Base-by-base conservation (phyloP, 202 grass and related monocot species). In the Cymbopogon flexuosus region DNA sequence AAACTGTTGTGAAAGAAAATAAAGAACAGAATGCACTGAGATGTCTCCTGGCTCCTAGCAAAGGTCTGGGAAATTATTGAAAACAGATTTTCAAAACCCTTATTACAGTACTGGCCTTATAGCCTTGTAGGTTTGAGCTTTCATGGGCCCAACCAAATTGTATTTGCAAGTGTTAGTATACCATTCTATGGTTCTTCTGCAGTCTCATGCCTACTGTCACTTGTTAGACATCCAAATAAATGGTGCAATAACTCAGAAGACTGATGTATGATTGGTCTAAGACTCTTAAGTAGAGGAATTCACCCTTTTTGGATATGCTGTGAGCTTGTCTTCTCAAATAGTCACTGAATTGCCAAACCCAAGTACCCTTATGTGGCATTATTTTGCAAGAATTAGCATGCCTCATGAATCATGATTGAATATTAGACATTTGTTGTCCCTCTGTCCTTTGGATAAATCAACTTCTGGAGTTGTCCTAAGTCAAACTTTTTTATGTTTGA, bases 301-400 rank as follows among this genome's bases (percentile, higher is more conserved):
- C 33, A 8, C 40, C 16, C 10, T 84, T 62, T 62, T n/a, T 29
- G 42, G 8, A 52, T 79, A 30, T 70, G 56, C 14, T 30, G 69
- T 56, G 58, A 43, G 10, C 68, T 78, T 45, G 7, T 60, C 47
- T 62, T 77, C 72, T 59, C 22, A 72, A 77, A 33, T 51, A 40
- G 33, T 12, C 69, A 51, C 42, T 39, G 30, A 84, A 81, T 74
- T 46, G 81, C 19, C 70, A 88, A 70, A 43, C 33, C 62, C 30
- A 49, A 34, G 37, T 47, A 49, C 15, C 14, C 2, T 60, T 29
- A 8, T 68, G 18, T 47, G 43, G 12, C 10, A 68, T 34, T 52
- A 57, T 88, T 76, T 88, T 82, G 22, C 22, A 1, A 79, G 27
- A 47, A 58, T 67, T 68, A 31, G 42, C 24, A 40, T 71, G 16